Base-by-base conservation (phyloP, 768 basidiomycete species). In the Russula sp. region DNA sequence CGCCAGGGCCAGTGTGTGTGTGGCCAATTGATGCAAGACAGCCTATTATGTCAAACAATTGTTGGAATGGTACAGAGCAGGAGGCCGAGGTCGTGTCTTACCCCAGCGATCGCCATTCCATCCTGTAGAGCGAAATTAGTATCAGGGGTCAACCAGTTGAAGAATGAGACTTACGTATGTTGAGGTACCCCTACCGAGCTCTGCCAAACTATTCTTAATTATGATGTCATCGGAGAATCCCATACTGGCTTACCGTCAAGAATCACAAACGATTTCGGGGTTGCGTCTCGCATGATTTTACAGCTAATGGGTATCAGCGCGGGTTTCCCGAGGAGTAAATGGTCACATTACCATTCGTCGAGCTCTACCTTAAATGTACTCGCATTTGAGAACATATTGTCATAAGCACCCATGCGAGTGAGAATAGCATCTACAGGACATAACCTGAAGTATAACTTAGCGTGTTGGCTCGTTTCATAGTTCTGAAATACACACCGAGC, bases 361-460 rank as follows among this genome's bases (percentile, higher is more conserved):
- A 99, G 79, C 73, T 99, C 97, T 24, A 99, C 97, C 74, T 98
- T 97, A 83, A 98, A 99, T 0, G 96, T 98, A 75, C 92, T 94
- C 1, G 94, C 84, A 69, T 92, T 87, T 2, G 90, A 88, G 75
- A 94, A 95, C 90, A 96, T 94, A 72, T 94, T 94, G 71, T 98
- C 96, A 73, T 98, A 97, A 3, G 97, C 97, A 11, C 97, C 97
- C 97, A 98, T 98, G 28, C 96, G 87, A 2, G 97, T 98, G 63
- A 93, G 83, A 67, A 99, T 97, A 14, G 88, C 79, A 72, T 99
- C 95, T 2, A 97, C 85, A 2, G 97, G 93, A 65, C 88, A 89
- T 53, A 99, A 73, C 40, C 93, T 94, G 52, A 13, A 52, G 28
- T 50, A 38, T 10, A 58, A 42, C 30, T 67, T 6, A 66, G 63